Evolutionary conservation across 1,284 basidiomycete genomes (phyloP).

Genomic region (Malassezia furfur): DNA sequence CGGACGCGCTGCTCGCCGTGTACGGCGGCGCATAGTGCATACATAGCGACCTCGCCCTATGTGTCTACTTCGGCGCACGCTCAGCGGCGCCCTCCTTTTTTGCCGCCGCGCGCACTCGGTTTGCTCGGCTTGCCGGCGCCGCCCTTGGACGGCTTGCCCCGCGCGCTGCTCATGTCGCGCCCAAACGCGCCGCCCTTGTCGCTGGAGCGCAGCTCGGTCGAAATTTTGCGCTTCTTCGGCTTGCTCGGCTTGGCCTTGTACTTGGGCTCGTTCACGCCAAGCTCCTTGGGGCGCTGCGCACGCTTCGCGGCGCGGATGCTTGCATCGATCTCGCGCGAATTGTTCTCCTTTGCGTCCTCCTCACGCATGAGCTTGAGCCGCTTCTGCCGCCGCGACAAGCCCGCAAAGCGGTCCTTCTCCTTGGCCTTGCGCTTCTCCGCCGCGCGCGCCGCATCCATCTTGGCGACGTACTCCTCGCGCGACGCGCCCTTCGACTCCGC

Average conservation of each 20-base stretch:
- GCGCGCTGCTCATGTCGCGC: slow-evolving; percentile 18
- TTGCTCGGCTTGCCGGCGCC: not conserved
- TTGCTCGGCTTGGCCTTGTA: slow-evolving; percentile 10
- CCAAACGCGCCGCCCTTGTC: slow-evolving; percentile 18
- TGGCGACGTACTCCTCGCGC: slow-evolving; percentile 28
- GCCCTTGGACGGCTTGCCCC: not conserved
- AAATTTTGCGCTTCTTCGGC: slow-evolving; percentile 17
- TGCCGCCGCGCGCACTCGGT: not conserved
- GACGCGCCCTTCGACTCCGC: slow-evolving; percentile 56
- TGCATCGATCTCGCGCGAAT: slow-evolving; percentile 23
- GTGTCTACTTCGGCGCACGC: no score
- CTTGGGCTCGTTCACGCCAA: slow-evolving; percentile 27
- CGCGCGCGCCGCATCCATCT: slow-evolving; percentile 19
- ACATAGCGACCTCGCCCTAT: no score
- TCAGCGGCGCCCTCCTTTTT: not conserved
- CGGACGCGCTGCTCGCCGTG: slow-evolving; percentile 80
- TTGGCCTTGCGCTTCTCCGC: slow-evolving; percentile 16
- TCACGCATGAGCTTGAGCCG: slow-evolving; percentile 35
- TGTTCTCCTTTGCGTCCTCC: slow-evolving; percentile 30
- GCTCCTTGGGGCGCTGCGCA: slow-evolving; percentile 28
- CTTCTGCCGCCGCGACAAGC: slow-evolving; percentile 34
- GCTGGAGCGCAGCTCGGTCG: slow-evolving; percentile 8
- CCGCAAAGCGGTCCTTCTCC: slow-evolving; percentile 31
- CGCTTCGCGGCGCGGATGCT: slow-evolving; percentile 39
- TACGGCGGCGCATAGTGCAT: slow-evolving; percentile 51